phyloP scores from a whole-genome alignment of 495 filamentous ascomycete species.

The Coniosporium apollinis region DNA sequence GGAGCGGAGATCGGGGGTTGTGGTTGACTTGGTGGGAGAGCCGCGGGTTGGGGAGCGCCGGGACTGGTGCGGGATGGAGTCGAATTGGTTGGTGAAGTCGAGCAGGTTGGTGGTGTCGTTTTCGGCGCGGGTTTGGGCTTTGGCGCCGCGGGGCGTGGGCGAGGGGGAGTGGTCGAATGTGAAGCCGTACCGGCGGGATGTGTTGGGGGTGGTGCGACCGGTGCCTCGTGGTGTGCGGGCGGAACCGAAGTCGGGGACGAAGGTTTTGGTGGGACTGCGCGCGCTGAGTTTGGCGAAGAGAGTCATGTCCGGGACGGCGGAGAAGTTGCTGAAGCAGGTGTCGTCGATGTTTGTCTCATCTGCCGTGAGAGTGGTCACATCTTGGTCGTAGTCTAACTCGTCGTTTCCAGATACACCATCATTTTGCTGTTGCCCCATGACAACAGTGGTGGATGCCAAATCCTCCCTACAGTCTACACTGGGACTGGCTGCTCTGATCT shows the following conservation, averaged over 20 bases:
- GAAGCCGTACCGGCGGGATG: conserved; percentile 21
- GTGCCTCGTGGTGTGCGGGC: conserved; percentile 16
- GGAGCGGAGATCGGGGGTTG: conserved; percentile 28
- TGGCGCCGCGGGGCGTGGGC: conserved; percentile 38
- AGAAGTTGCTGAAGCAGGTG: conserved; percentile 73
- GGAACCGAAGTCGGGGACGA: not conserved
- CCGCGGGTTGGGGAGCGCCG: conserved; percentile 19
- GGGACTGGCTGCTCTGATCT: no score
- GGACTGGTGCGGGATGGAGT: conserved; percentile 22
- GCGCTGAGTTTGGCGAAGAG: conserved; percentile 47
- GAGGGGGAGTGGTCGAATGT: conserved; percentile 31
- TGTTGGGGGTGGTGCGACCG: conserved; percentile 19
- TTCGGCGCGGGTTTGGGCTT: conserved; percentile 17
- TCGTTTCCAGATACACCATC: not conserved
- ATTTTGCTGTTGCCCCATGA: not conserved
- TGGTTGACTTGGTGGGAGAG: conserved; percentile 28
- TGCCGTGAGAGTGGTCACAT: conserved; percentile 14
- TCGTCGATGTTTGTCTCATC: conserved; percentile 44
- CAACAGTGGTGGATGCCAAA: no score
- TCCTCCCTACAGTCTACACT: no score
- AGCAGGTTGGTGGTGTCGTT: conserved; percentile 52
- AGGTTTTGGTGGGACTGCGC: conserved; percentile 35
- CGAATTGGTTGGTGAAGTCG: conserved; percentile 70
- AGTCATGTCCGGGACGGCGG: conserved; percentile 78
- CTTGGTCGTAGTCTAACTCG: conserved; percentile 11